Evolutionary conservation across 306 rosid species (phyloP).

Genomic region (Vigna radiata): DNA sequence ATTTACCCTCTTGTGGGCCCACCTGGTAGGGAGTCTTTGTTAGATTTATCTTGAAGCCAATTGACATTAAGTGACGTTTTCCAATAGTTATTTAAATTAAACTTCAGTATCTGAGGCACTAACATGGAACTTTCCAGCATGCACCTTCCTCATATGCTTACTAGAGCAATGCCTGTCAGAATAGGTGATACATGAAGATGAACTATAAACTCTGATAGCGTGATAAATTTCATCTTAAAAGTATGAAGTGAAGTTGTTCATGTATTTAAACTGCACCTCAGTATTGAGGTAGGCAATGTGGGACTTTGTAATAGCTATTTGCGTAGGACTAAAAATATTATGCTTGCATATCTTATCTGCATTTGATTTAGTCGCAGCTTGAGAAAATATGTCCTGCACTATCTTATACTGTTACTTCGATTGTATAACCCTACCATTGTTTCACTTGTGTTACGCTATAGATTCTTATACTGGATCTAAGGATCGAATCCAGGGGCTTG

Average conservation of each 20-base stretch:
- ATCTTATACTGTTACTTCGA: slow-evolving; percentile 16
- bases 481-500: background rate
- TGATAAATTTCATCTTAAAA: background rate
- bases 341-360: background rate
- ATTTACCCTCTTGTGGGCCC: background rate
- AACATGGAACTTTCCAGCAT: background rate
- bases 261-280: too few species aligned
- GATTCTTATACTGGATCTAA: slow-evolving; percentile 13
- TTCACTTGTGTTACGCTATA: slow-evolving; percentile 24
- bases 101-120: background rate
- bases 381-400: slow-evolving; percentile 15
- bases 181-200: background rate
- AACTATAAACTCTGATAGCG: too few species aligned
- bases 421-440: background rate
- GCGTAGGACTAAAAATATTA: background rate
- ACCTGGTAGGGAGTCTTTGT: background rate
- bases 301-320: background rate
- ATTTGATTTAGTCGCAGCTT: slow-evolving; percentile 21
- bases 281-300: background rate
- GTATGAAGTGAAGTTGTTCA: background rate
- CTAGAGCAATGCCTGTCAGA: background rate
- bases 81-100: background rate
- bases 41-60: background rate
- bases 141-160: background rate
- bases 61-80: background rate